A percentile compares a stretch with the other conserved stretches of the same genome.
These are phyloP conservation scores for Tetracladium marchalianum DNA, from an alignment of 495 filamentous ascomycete genomes.

Conservation along the genomic window DNA sequence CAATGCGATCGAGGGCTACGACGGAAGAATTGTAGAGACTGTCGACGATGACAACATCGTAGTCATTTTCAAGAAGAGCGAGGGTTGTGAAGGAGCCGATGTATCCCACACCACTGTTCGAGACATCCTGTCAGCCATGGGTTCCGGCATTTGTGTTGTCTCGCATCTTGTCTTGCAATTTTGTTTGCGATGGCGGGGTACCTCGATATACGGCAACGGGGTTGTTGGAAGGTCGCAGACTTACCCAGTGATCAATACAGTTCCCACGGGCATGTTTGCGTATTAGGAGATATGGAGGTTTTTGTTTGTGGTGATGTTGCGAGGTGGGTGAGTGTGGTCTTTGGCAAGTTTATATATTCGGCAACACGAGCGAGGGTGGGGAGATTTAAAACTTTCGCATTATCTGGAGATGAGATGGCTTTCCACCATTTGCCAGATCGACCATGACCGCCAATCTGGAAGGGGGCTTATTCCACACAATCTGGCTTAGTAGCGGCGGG, in stretches of 20 bases:
- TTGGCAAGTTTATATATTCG: too few relatives aligned
- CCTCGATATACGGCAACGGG: too few relatives aligned
- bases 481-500: too few relatives aligned
- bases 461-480: too few relatives aligned
- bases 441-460: too few relatives aligned
- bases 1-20: conserved; percentile 84
- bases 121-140: neutral
- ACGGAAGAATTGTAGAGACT: conserved; percentile 91
- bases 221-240: too few relatives aligned
- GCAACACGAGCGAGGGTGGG: too few relatives aligned
- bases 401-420: too few relatives aligned
- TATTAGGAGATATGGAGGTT: conserved; percentile 5
- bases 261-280: conserved; percentile 64
- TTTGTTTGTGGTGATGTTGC: conserved; percentile 6
- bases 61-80: conserved; percentile 83
- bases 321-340: neutral
- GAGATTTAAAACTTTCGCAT: too few relatives aligned
- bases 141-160: neutral
- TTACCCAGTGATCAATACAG: conserved; percentile 87
- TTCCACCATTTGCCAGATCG: too few relatives aligned
- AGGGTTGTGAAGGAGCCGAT: conserved; percentile 96
- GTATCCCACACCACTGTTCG: conserved; percentile 83
- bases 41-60: conserved; percentile 93
- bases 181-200: too few relatives aligned
- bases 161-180: neutral